Conservation (phyloP, 2,329 filamentous ascomycete genomes). For the Cyphellophora europaea region DNA sequence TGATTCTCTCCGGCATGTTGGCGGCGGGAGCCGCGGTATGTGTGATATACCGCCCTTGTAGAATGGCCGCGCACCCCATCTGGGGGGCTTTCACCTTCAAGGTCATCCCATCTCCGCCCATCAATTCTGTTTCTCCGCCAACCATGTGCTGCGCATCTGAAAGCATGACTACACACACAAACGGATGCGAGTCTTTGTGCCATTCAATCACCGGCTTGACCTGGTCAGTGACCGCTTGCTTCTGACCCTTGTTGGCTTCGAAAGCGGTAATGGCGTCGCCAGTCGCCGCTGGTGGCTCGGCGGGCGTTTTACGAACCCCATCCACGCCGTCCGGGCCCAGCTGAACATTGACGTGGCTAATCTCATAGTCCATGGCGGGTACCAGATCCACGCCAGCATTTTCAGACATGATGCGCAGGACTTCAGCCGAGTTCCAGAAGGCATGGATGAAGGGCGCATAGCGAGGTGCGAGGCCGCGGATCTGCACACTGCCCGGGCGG, state of each 20-base stretch:
- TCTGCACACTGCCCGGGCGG: constrained; percentile 40
- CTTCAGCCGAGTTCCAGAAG: constrained; percentile 46
- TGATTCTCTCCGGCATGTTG: constrained; percentile 53
- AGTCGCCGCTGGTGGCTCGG: constrained; percentile 10
- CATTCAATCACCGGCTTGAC: constrained; percentile 31
- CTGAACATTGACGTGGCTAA: constrained; percentile 49
- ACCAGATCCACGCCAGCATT: constrained; percentile 51
- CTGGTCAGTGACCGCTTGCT: constrained; percentile 12
- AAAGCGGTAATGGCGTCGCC: constrained; percentile 5
- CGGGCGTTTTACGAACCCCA: too few species aligned
- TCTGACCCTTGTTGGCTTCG: constrained; percentile 5
- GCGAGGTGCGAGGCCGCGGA: constrained; percentile 44
- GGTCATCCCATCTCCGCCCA: constrained; percentile 39
- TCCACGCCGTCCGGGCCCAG: constrained; percentile 23
- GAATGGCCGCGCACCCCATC: constrained; percentile 44
- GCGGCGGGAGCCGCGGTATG: constrained; percentile 53
- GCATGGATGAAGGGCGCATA: constrained; percentile 53
- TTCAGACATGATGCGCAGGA: constrained; percentile 43
- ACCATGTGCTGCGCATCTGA: constrained; percentile 39
- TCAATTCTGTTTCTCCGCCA: constrained; percentile 49
- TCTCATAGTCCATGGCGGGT: constrained; percentile 47
- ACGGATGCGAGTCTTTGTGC: constrained; percentile 42
- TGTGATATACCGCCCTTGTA: constrained; percentile 59
- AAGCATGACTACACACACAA: constrained; percentile 44
- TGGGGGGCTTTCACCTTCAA: constrained; percentile 33